These are phyloP conservation scores for Dryas integrifolia DNA, from an alignment of 331 rosid species.

Conservation along the genomic window DNA sequence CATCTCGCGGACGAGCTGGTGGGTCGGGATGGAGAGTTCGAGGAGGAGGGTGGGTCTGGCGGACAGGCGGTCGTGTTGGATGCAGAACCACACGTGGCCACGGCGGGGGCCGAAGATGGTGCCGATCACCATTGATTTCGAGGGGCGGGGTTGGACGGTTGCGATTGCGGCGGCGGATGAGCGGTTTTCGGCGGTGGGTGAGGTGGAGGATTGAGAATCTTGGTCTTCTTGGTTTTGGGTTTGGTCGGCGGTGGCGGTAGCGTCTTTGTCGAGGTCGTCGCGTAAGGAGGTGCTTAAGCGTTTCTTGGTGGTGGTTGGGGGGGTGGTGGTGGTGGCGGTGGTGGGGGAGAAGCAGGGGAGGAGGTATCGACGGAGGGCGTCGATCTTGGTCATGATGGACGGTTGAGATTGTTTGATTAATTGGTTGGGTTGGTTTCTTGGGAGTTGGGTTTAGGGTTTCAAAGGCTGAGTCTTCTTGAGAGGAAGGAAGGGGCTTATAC, in stretches of 20 bases:
- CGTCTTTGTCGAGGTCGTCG: constrained; percentile 29
- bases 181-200: constrained; percentile 29
- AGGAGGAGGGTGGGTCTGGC: constrained; percentile 63
- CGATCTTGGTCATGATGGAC: constrained; percentile 55
- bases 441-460: not conserved
- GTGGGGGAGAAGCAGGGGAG: constrained; percentile 67
- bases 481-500: not conserved
- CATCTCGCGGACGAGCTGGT: constrained; percentile 82
- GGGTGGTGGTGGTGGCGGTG: constrained; percentile 14
- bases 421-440: constrained; percentile 13
- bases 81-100: constrained; percentile 82
- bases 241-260: not conserved
- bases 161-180: not conserved
- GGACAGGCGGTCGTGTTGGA: constrained; percentile 65
- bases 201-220: constrained; percentile 40
- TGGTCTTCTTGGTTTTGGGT: constrained; percentile 22
- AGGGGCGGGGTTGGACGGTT: constrained; percentile 48
- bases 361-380: constrained; percentile 78
- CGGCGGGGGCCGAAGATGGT: constrained; percentile 88
- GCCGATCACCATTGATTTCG: constrained; percentile 78
- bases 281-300: constrained; percentile 64
- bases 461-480: not conserved
- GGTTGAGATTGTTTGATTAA: not conserved
- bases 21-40: constrained; percentile 65
- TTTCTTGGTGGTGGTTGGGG: constrained; percentile 40